A percentile compares a stretch with the other conserved stretches of the same genome.
Conservation (phyloP, 495 filamentous ascomycete species). For the Xylaria bambusicola region DNA sequence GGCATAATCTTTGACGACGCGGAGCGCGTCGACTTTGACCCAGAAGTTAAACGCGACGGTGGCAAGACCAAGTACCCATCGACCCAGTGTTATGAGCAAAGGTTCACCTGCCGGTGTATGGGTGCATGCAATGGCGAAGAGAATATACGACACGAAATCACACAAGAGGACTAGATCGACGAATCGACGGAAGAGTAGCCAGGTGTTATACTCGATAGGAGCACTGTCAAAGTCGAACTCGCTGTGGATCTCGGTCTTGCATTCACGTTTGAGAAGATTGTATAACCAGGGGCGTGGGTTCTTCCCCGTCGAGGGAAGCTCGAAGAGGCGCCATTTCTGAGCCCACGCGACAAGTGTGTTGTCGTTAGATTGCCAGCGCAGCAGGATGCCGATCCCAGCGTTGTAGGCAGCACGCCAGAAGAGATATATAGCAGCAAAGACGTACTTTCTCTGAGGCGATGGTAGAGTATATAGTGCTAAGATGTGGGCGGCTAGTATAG, state of each 20-base stretch:
- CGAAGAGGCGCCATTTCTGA: conserved; percentile 79
- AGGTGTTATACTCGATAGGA: conserved; percentile 97
- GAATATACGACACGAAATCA: conserved; percentile 94
- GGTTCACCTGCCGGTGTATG: conserved; percentile 71
- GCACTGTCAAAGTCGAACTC: conserved; percentile 94
- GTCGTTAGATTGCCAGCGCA: conserved; percentile 87
- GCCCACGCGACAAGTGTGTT: conserved; percentile 86
- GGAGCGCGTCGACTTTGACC: conserved; percentile 97
- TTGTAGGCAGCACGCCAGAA: conserved; percentile 96
- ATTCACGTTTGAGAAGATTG: conserved; percentile 77
- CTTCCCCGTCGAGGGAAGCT: conserved; percentile 73
- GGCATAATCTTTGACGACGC: conserved; percentile 98
- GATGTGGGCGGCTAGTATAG: conserved; percentile 75
- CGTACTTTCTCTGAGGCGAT: conserved; percentile 61
- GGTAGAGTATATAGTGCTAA: conserved; percentile 72
- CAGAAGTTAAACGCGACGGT: conserved; percentile 96
- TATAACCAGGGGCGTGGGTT: conserved; percentile 83
- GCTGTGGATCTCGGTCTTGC: conserved; percentile 89
- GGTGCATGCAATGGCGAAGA: conserved; percentile 91
- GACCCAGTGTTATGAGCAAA: conserved; percentile 63
- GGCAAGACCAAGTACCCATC: conserved; percentile 79
- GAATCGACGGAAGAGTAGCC: conserved; percentile 91
- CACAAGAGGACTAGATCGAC: conserved; percentile 98
- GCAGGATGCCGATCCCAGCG: conserved; percentile 85
- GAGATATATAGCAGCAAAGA: conserved; percentile 78